phyloP scores from a whole-genome alignment of 1,284 basidiomycete genomes.

The Athelia sp. region DNA sequence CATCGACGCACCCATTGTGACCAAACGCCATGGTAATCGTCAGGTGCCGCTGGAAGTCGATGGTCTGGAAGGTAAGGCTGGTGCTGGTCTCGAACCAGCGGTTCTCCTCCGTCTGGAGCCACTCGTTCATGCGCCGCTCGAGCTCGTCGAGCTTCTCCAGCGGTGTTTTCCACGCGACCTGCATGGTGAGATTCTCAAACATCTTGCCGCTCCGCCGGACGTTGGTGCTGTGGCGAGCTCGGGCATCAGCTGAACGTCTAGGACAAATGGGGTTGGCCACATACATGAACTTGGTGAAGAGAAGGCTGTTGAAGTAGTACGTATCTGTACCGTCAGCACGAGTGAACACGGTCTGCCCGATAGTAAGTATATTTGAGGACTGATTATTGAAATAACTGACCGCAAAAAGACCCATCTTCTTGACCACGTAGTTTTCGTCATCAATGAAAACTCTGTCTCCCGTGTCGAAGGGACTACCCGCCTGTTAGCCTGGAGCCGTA shows the following conservation, averaged over 20 bases:
- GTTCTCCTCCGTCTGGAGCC: slow-evolving; percentile 72
- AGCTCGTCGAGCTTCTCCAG: slow-evolving; percentile 64
- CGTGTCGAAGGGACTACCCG: slow-evolving; percentile 66
- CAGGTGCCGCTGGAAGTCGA: slow-evolving; percentile 57
- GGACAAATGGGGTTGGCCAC: slow-evolving; percentile 17
- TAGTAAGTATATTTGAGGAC: slow-evolving; percentile 8
- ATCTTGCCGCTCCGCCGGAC: slow-evolving; percentile 71
- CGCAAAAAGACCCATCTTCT: slow-evolving; percentile 72
- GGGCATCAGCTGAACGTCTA: slow-evolving; percentile 1
- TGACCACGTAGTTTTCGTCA: slow-evolving; percentile 65
- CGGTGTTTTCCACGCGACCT: slow-evolving; percentile 71
- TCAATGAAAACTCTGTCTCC: slow-evolving; percentile 74
- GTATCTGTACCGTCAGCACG: slow-evolving; percentile 68
- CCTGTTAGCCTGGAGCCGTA: slow-evolving; percentile 14
- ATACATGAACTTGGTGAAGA: slow-evolving; percentile 70
- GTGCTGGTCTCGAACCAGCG: slow-evolving; percentile 70
- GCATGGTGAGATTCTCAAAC: slow-evolving; percentile 60
- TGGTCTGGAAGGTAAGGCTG: slow-evolving; percentile 53
- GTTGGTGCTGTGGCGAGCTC: slow-evolving; percentile 54
- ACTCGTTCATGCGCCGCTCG: slow-evolving; percentile 60
- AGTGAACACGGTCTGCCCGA: slow-evolving; percentile 52
- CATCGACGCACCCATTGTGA: slow-evolving; percentile 59
- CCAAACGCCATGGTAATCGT: slow-evolving; percentile 64
- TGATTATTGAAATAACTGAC: slow-evolving; percentile 27
- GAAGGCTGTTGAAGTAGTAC: slow-evolving; percentile 74